Evolutionary conservation across 1,284 basidiomycete species (phyloP).

Genomic region (Schizophyllum amplum): DNA sequence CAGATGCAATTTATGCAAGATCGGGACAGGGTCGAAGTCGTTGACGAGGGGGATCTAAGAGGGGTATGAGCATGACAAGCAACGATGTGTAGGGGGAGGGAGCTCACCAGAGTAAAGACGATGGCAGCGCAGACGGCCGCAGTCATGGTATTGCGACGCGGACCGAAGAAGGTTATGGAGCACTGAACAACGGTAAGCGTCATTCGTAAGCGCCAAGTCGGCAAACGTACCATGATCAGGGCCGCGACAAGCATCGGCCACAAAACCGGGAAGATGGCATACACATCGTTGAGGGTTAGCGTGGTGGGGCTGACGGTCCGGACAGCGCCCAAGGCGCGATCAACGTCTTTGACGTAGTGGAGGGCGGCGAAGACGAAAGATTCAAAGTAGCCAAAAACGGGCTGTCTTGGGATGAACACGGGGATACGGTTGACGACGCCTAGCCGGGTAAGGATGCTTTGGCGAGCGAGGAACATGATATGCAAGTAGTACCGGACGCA

Average conservation of each 20-base stretch:
- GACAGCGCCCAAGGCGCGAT: background rate
- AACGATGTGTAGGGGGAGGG: too few species aligned
- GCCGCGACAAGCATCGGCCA: background rate
- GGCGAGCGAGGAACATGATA: too few species aligned
- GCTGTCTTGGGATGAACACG: too few species aligned
- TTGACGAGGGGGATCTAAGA: background rate
- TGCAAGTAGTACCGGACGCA: too few species aligned
- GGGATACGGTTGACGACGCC: too few species aligned
- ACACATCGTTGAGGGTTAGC: background rate
- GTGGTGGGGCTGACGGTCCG: background rate
- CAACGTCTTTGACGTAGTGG: background rate
- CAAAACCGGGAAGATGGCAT: background rate
- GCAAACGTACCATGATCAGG: background rate
- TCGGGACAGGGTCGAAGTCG: too few species aligned
- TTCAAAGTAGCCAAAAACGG: too few species aligned
- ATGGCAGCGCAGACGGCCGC: too few species aligned
- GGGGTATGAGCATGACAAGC: too few species aligned
- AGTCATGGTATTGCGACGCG: background rate
- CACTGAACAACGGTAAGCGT: background rate
- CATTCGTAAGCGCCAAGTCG: background rate
- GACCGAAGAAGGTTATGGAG: background rate
- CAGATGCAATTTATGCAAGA: too few species aligned
- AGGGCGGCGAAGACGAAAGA: background rate
- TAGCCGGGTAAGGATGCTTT: too few species aligned
- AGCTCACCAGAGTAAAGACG: too few species aligned